A percentile compares a stretch with the other conserved stretches of the same genome.
Conservation (phyloP, 306 rosid genomes). For the Ceratonia siliqua region DNA sequence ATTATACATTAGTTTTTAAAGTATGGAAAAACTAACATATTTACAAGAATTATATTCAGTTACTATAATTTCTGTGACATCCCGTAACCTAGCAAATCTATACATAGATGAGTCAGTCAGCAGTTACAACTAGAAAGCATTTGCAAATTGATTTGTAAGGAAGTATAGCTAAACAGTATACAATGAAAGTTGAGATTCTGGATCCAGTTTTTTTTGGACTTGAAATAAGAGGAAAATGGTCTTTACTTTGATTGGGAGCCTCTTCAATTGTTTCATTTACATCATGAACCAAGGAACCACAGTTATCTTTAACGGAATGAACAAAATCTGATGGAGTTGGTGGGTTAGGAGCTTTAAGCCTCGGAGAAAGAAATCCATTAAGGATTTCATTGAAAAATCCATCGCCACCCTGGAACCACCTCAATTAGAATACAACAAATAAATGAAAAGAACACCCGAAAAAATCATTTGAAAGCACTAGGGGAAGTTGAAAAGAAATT, state of each 20-base stretch:
- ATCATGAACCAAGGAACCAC: slow-evolving; percentile 41
- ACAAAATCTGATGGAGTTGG: slow-evolving; percentile 73
- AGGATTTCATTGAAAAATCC: slow-evolving; percentile 98
- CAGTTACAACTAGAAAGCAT: slow-evolving; percentile 32
- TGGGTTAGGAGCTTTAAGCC: slow-evolving; percentile 79
- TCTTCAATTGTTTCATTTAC: slow-evolving; percentile 47
- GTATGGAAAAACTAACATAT: slow-evolving; percentile 30
- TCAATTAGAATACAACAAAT: slow-evolving; percentile 35
- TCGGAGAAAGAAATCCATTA: slow-evolving; percentile 85
- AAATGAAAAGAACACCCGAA: slow-evolving; percentile 15
- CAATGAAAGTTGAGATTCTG: slow-evolving; percentile 46
- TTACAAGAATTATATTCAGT: slow-evolving; percentile 45
- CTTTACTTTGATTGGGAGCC: slow-evolving; percentile 48
- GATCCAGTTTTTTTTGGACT: slow-evolving; percentile 42
- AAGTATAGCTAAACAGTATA: slow-evolving; percentile 41
- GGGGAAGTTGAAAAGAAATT: slow-evolving; percentile 19
- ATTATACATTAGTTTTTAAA: background rate
- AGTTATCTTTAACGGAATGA: slow-evolving; percentile 43
- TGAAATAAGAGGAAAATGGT: slow-evolving; percentile 64
- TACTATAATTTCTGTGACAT: slow-evolving; percentile 38
- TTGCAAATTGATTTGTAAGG: slow-evolving; percentile 24
- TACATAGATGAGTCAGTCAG: slow-evolving; percentile 27
- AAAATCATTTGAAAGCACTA: slow-evolving; percentile 27
- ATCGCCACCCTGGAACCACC: slow-evolving; percentile 88
- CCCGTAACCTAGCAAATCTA: slow-evolving; percentile 10